phyloP scores from a whole-genome alignment of 139 green algal species.

The Picochlorum sp. region DNA sequence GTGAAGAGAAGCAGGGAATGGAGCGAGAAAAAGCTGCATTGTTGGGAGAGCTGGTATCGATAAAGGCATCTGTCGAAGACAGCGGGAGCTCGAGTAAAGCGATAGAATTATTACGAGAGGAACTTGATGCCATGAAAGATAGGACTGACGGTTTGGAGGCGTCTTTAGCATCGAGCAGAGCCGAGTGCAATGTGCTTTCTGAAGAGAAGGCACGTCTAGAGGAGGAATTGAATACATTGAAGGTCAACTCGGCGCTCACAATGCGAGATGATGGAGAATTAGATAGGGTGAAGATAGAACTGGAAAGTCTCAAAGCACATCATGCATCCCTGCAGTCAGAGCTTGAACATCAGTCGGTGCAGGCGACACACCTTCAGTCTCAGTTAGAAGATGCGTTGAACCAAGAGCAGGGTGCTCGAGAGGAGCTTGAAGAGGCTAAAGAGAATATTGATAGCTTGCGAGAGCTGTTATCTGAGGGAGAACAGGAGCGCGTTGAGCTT shows the following conservation, averaged over 20 bases:
- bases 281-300: neutral
- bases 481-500: neutral
- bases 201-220: neutral
- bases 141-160: neutral
- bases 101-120: neutral
- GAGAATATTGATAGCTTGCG: slow-evolving; percentile 1
- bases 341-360: slow-evolving; percentile 1
- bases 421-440: slow-evolving; percentile 5
- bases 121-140: slow-evolving; percentile 1
- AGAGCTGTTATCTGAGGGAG: neutral
- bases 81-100: neutral
- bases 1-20: slow-evolving; percentile 16
- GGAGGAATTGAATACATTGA: neutral
- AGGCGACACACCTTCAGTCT: neutral
- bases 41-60: slow-evolving; percentile 15
- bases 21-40: slow-evolving; percentile 32
- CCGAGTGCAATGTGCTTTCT: neutral
- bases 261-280: neutral
- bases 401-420: neutral
- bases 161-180: neutral
- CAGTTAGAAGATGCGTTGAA: neutral
- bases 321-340: neutral
- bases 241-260: neutral
- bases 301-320: neutral
- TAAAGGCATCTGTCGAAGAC: slow-evolving; percentile 10